phyloP scores from a whole-genome alignment of 2,329 filamentous ascomycete species.

The Calonectria pteridis region DNA sequence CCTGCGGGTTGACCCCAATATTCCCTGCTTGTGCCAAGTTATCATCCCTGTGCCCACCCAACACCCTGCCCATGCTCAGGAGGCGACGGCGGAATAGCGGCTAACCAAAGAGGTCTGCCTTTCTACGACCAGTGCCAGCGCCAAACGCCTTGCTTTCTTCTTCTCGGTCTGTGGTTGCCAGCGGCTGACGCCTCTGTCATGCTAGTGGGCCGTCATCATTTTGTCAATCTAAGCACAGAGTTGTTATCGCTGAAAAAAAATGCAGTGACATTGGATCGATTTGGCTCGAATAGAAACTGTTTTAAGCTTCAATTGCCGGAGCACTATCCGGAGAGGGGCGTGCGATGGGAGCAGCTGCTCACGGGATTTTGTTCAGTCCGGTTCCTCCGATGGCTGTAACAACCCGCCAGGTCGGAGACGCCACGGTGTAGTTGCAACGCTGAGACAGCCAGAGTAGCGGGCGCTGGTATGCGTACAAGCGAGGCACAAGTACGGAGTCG shows the following conservation, averaged over 20 bases:
- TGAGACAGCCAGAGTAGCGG: conserved; percentile 24
- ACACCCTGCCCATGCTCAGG: conserved; percentile 12
- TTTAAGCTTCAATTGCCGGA: conserved; percentile 1
- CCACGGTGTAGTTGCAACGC: conserved; percentile 7
- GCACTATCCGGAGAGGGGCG: background rate
- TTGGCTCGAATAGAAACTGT: background rate
- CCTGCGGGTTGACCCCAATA: background rate
- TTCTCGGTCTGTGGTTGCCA: background rate
- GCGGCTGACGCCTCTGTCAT: background rate
- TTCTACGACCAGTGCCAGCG: background rate
- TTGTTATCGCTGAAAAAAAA: background rate
- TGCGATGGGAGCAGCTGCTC: background rate
- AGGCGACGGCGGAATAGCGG: background rate
- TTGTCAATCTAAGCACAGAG: background rate
- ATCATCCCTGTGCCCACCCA: background rate
- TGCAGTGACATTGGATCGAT: no score
- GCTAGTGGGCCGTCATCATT: background rate
- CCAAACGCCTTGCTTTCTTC: background rate
- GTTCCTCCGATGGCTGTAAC: background rate
- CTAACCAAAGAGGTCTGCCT: background rate
- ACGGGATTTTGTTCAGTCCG: background rate
- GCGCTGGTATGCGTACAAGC: conserved; percentile 26
- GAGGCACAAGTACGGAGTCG: conserved; percentile 25
- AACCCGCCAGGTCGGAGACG: background rate
- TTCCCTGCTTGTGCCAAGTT: conserved; percentile 3